A percentile compares a stretch with the other conserved stretches of the same genome.
Conservation (phyloP, 2,329 filamentous ascomycete genomes). For the Paecilomyces sp. region DNA sequence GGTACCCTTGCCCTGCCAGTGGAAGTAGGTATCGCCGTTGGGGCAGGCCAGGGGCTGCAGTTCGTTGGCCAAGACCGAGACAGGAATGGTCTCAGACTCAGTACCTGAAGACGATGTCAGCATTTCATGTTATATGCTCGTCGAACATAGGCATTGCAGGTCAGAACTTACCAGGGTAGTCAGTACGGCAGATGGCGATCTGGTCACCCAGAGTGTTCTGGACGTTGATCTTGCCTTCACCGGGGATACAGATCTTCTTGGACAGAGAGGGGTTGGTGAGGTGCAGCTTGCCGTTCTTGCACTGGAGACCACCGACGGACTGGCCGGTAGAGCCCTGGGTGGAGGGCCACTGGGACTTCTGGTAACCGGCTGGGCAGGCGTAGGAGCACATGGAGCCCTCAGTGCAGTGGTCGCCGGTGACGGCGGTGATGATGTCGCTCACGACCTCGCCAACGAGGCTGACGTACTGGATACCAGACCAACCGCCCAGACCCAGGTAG, state of each 20-base stretch:
- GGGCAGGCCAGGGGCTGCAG: conserved; percentile 67
- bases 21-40: conserved; percentile 64
- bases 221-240: conserved; percentile 63
- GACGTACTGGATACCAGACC: conserved; percentile 67
- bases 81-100: conserved; percentile 78
- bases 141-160: neutral
- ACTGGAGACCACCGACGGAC: conserved; percentile 82
- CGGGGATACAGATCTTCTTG: conserved; percentile 66
- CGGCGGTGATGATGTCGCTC: conserved; percentile 57
- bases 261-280: conserved; percentile 62
- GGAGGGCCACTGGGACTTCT: conserved; percentile 83
- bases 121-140: neutral
- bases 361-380: conserved; percentile 81
- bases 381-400: conserved; percentile 78
- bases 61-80: conserved; percentile 52
- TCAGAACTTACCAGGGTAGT: conserved; percentile 68
- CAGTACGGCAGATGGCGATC: conserved; percentile 82
- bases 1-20: conserved; percentile 66
- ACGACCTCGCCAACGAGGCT: conserved; percentile 51
- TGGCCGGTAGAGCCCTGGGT: conserved; percentile 72
- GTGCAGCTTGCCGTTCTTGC: conserved; percentile 64
- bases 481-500: conserved; percentile 67
- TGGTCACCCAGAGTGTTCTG: conserved; percentile 63
- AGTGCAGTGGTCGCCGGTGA: conserved; percentile 55
- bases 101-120: conserved; percentile 41